A percentile compares a stretch with the other conserved stretches of the same genome.
Evolutionary conservation across 768 basidiomycete genomes (phyloP).

Genomic region (Suillus cothurnatus): DNA sequence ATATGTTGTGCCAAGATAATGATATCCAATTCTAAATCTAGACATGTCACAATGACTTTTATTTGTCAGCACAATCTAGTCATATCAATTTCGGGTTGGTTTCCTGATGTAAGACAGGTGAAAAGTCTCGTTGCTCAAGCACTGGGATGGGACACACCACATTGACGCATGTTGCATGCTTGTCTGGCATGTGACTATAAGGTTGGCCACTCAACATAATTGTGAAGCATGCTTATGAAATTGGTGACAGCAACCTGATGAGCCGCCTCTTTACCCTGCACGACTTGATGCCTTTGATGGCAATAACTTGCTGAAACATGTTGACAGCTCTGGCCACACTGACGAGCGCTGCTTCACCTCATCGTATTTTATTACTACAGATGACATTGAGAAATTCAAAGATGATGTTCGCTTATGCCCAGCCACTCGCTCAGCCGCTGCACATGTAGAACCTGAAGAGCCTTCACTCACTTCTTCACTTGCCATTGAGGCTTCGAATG

Average conservation of each 20-base stretch:
- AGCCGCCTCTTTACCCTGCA: conserved; percentile 27
- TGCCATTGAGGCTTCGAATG: background rate
- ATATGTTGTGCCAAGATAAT: too few species aligned
- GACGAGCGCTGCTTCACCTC: conserved; percentile 22
- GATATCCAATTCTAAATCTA: too few species aligned
- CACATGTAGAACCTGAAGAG: too few species aligned
- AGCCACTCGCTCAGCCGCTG: background rate
- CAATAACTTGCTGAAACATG: conserved; percentile 31
- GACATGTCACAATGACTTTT: too few species aligned
- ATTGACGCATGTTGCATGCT: conserved; percentile 34
- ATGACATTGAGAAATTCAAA: conserved; percentile 30
- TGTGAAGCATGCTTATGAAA: background rate
- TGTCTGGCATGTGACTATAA: conserved; percentile 42
- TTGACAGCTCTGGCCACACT: conserved; percentile 21
- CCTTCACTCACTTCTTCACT: too few species aligned
- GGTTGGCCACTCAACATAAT: conserved; percentile 17
- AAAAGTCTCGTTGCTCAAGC: conserved; percentile 20
- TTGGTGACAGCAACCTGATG: conserved; percentile 17
- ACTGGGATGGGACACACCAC: conserved; percentile 27
- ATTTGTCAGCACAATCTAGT: too few species aligned
- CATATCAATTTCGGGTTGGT: too few species aligned
- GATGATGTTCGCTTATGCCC: conserved; percentile 10
- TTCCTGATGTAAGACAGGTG: conserved; percentile 17
- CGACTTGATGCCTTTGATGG: conserved; percentile 9
- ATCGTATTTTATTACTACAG: conserved; percentile 27